A percentile compares a stretch with the other conserved stretches of the same genome.
Conservation (phyloP, 768 basidiomycete genomes). For the Rhodosporidiobolus sp. region DNA sequence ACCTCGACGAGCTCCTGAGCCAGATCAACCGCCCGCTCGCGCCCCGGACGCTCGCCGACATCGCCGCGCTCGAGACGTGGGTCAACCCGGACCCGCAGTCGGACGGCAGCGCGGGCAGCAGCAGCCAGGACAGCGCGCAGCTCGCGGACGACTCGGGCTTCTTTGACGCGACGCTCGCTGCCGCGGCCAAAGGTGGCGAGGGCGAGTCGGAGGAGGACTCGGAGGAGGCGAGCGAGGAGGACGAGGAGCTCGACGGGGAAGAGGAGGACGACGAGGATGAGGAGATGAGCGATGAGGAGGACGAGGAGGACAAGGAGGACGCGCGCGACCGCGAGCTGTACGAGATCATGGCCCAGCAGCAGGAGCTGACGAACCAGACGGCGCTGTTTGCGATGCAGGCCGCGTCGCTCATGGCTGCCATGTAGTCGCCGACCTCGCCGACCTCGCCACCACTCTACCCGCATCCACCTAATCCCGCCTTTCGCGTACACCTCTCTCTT, state of each 20-base stretch:
- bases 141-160: slow-evolving; percentile 15
- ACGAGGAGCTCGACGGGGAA: background rate
- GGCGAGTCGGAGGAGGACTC: background rate
- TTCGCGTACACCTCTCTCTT: background rate
- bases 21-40: slow-evolving; percentile 56
- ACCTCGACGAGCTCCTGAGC: slow-evolving; percentile 70
- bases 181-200: background rate
- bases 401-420: background rate
- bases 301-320: background rate
- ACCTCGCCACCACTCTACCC: background rate
- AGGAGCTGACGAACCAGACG: no score
- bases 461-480: background rate
- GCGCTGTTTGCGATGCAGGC: no score
- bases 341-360: background rate
- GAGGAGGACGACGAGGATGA: background rate
- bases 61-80: background rate
- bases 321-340: background rate
- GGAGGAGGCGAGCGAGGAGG: background rate
- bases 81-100: background rate
- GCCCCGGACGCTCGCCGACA: background rate
- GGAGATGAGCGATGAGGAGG: background rate
- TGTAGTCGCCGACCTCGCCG: background rate
- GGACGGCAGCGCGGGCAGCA: no score
- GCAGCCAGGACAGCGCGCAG: background rate
- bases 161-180: slow-evolving; percentile 5